Conservation (phyloP, 1,284 basidiomycete species). For the Ustilago esculenta region DNA sequence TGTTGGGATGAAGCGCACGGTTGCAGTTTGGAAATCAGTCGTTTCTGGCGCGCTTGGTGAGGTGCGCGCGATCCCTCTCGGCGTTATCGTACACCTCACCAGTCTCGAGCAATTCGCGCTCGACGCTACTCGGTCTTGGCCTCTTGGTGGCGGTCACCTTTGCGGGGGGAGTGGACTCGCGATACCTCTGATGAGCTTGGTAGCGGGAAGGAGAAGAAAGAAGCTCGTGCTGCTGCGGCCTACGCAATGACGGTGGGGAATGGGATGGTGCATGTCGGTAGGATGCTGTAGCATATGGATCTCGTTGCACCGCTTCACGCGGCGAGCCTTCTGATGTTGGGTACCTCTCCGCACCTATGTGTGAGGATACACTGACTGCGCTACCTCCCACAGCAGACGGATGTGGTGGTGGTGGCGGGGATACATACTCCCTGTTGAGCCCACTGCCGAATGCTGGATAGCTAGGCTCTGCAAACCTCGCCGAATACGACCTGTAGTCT, state of each 20-base stretch:
- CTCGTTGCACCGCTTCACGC: slow-evolving; percentile 2
- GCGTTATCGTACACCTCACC: slow-evolving; percentile 11
- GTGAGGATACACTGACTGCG: background rate
- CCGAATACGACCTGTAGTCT: slow-evolving; percentile 21
- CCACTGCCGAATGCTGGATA: slow-evolving; percentile 22
- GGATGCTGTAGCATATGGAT: background rate
- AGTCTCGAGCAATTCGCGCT: slow-evolving; percentile 26
- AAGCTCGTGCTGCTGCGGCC: slow-evolving; percentile 10
- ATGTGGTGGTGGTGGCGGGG: slow-evolving; percentile 11
- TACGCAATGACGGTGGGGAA: slow-evolving; percentile 15
- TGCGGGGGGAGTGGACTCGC: slow-evolving; percentile 19
- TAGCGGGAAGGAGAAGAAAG: slow-evolving; percentile 14
- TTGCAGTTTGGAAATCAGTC: slow-evolving; percentile 5
- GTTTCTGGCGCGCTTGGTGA: slow-evolving; percentile 32
- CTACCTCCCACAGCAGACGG: background rate
- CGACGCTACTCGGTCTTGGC: slow-evolving; percentile 23
- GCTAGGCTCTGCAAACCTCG: slow-evolving; percentile 21
- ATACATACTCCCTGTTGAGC: slow-evolving; percentile 13
- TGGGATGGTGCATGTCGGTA: slow-evolving; percentile 11
- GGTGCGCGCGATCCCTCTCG: slow-evolving; percentile 5
- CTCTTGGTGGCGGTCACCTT: slow-evolving; percentile 18
- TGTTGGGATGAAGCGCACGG: background rate
- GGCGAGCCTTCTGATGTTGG: slow-evolving; percentile 14
- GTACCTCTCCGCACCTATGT: slow-evolving; percentile 21
- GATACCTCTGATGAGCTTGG: slow-evolving; percentile 12